phyloP scores from a whole-genome alignment of 164 flowering plant genomes.

The Brasenia schreberi region DNA sequence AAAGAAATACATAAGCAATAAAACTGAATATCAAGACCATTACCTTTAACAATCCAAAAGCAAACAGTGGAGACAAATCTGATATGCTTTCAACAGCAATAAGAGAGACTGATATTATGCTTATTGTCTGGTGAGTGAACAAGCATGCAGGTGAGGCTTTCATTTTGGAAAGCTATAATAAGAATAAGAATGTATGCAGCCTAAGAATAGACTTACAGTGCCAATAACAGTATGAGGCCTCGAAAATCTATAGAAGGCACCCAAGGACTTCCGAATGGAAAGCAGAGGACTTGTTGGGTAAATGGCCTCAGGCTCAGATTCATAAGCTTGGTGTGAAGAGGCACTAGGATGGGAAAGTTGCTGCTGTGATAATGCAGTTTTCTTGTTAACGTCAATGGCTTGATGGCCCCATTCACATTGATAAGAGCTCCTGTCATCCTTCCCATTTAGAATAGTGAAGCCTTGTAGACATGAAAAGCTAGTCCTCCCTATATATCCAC shows the following conservation, averaged over 20 bases:
- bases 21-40: conserved; percentile 8
- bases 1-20: no score
- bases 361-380: conserved; percentile 1
- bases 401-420: background rate
- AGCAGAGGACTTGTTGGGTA: conserved; percentile 17
- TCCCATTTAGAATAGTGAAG: background rate
- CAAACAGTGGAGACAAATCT: conserved; percentile 71
- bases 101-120: conserved; percentile 88
- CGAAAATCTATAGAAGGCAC: conserved; percentile 81
- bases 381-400: background rate
- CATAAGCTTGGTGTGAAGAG: conserved; percentile 38
- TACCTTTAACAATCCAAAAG: conserved; percentile 67
- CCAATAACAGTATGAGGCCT: conserved; percentile 92
- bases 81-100: conserved; percentile 71
- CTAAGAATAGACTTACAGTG: conserved; percentile 49
- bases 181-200: background rate
- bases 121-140: conserved; percentile 50
- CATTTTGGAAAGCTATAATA: background rate
- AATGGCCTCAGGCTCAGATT: conserved; percentile 41
- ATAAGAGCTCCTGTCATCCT: background rate
- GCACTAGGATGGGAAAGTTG: conserved; percentile 25
- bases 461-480: background rate
- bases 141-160: conserved; percentile 3
- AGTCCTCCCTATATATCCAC: background rate
- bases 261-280: conserved; percentile 19